Conservation (phyloP, 495 filamentous ascomycete species). For the Chaetomium tenue region DNA sequence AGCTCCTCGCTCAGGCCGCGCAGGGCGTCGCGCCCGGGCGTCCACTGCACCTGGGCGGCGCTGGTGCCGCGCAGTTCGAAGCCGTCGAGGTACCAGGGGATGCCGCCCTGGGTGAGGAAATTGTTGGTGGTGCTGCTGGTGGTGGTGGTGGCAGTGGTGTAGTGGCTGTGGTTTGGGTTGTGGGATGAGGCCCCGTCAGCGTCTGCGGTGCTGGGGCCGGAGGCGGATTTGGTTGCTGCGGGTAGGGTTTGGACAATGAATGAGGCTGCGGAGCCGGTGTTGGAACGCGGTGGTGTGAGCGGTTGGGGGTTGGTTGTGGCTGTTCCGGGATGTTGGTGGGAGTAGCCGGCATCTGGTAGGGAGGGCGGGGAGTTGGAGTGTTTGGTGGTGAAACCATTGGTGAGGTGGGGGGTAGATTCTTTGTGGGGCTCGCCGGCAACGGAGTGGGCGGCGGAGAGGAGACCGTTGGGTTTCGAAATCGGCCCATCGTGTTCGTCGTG, state of each 20-base stretch:
- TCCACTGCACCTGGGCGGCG: constrained; percentile 50
- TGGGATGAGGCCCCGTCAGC: neutral
- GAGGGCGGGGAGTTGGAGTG: constrained; percentile 41
- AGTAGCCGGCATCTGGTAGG: constrained; percentile 33
- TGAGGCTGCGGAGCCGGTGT: constrained; percentile 41
- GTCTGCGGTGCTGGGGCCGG: neutral
- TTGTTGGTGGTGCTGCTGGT: neutral
- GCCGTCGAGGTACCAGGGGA: constrained; percentile 83
- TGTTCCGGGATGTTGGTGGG: neutral
- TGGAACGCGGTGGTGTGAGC: constrained; percentile 50
- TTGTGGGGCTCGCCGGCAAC: constrained; percentile 21
- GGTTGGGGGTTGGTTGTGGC: constrained; percentile 27
- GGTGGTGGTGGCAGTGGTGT: no score
- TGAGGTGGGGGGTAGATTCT: constrained; percentile 24
- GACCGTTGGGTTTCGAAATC: constrained; percentile 37
- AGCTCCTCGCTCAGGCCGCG: constrained; percentile 81
- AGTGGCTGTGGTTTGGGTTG: no score
- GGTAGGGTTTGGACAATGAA: neutral
- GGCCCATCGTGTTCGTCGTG: constrained; percentile 33
- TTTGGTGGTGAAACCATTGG: constrained; percentile 34
- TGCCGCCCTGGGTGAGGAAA: constrained; percentile 64
- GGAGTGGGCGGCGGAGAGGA: constrained; percentile 28
- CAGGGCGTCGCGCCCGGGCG: constrained; percentile 71
- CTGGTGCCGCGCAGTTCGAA: constrained; percentile 78
- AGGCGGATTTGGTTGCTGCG: neutral